phyloP scores from a whole-genome alignment of 2,329 filamentous ascomycete genomes.

The Davidsoniella eucalypti region DNA sequence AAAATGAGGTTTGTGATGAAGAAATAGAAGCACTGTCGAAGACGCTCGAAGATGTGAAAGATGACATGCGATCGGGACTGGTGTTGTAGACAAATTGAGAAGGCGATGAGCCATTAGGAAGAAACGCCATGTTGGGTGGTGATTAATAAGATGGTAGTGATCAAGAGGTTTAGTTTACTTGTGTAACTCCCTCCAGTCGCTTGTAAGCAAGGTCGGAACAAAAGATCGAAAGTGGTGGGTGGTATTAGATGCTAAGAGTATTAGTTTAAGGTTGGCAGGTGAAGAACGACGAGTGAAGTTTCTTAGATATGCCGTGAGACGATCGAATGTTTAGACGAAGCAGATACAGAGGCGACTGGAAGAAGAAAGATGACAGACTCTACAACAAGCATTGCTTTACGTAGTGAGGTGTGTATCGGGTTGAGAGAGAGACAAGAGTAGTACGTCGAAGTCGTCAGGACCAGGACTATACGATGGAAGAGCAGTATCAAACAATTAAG shows the following conservation, averaged over 20 bases:
- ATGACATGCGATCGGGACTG: slow-evolving; percentile 3
- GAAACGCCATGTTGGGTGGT: slow-evolving; percentile 35
- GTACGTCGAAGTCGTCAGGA: background rate
- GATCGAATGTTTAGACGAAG: background rate
- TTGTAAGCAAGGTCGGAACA: slow-evolving; percentile 30
- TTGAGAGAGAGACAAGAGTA: background rate
- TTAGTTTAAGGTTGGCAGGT: background rate
- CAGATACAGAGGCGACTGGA: slow-evolving; percentile 9
- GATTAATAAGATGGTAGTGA: slow-evolving; percentile 11
- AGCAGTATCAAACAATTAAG: background rate
- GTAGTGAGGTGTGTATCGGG: background rate
- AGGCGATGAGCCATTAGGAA: slow-evolving; percentile 33
- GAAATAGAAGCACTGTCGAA: slow-evolving; percentile 25
- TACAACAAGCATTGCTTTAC: slow-evolving; percentile 9
- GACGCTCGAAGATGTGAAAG: slow-evolving; percentile 3
- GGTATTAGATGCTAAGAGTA: background rate
- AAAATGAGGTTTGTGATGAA: slow-evolving; percentile 58
- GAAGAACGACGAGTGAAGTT: background rate
- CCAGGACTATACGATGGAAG: background rate
- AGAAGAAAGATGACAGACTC: background rate
- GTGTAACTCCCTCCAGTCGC: slow-evolving; percentile 33
- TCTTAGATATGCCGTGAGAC: background rate
- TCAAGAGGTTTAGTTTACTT: slow-evolving; percentile 10
- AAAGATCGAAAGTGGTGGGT: slow-evolving; percentile 2
- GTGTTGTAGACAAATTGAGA: slow-evolving; percentile 26